Conservation (phyloP, 2,329 filamentous ascomycete genomes). For the Magnaporthiopsis rhizophila region DNA sequence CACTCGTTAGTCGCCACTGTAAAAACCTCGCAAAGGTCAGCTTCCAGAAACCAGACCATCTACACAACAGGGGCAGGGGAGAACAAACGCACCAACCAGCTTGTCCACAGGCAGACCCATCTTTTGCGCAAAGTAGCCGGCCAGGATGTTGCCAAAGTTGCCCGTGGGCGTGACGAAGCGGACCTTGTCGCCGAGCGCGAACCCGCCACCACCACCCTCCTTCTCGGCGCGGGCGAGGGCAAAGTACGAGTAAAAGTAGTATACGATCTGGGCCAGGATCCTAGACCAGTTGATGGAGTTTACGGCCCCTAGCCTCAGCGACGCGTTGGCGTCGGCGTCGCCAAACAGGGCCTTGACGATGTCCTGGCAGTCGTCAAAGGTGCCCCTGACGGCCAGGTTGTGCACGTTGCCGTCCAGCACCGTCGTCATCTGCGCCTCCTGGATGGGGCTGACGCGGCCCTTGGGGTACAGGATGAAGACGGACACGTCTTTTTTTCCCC, state of each 20-base stretch:
- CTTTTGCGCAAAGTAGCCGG: conserved; percentile 72
- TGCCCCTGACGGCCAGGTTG: conserved; percentile 81
- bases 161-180: conserved; percentile 89
- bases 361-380: conserved; percentile 96
- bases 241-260: conserved; percentile 96
- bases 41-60: not conserved
- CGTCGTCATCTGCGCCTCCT: conserved; percentile 96
- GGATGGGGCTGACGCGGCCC: conserved; percentile 82
- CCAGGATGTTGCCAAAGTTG: conserved; percentile 90
- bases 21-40: not conserved
- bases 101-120: conserved; percentile 66
- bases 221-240: conserved; percentile 53
- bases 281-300: conserved; percentile 97
- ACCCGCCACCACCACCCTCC: conserved; percentile 27
- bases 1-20: conserved; percentile 76
- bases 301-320: conserved; percentile 79
- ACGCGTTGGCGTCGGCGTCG: conserved; percentile 74
- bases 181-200: conserved; percentile 59
- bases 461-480: conserved; percentile 93
- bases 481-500: conserved; percentile 93
- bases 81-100: conserved; percentile 44
- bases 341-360: conserved; percentile 90
- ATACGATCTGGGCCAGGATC: conserved; percentile 92
- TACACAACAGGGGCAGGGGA: not conserved
- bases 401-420: conserved; percentile 86